phyloP scores from a whole-genome alignment of 2,329 filamentous ascomycete genomes.

The Aspergillus latus region DNA sequence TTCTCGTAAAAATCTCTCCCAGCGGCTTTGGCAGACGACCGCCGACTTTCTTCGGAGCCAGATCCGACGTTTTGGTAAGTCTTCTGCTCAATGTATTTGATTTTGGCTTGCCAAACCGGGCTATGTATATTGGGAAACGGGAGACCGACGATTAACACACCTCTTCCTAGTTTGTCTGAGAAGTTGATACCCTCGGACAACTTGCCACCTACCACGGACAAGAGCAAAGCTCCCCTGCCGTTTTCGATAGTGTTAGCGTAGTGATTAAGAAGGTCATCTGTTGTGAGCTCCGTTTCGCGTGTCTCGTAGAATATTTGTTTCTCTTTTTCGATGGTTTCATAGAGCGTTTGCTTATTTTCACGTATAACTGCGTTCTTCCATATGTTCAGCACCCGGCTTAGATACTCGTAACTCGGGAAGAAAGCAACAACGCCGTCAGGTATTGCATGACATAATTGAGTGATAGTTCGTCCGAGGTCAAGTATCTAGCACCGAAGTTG shows the following conservation, averaged over 20 bases:
- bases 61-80: slow-evolving; percentile 33
- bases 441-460: slow-evolving; percentile 70
- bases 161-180: slow-evolving; percentile 82
- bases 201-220: slow-evolving; percentile 90
- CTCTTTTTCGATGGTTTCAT: slow-evolving; percentile 34
- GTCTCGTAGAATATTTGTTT: slow-evolving; percentile 56
- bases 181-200: slow-evolving; percentile 99
- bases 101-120: slow-evolving; percentile 89
- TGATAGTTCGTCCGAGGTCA: slow-evolving; percentile 71
- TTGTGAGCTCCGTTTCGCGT: slow-evolving; percentile 44
- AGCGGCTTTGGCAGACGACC: slow-evolving; percentile 46
- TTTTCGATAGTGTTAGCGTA: slow-evolving; percentile 69
- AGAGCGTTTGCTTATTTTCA: slow-evolving; percentile 28
- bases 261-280: slow-evolving; percentile 69
- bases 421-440: slow-evolving; percentile 92
- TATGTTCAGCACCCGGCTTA: slow-evolving; percentile 67
- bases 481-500: slow-evolving; percentile 48
- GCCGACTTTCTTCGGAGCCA: slow-evolving; percentile 31
- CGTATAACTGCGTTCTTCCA: slow-evolving; percentile 55
- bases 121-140: slow-evolving; percentile 90
- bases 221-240: slow-evolving; percentile 70
- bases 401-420: slow-evolving; percentile 91
- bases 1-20: slow-evolving; percentile 88
- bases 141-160: slow-evolving; percentile 85
- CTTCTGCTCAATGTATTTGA: slow-evolving; percentile 76